Base-by-base conservation (phyloP, 2,329 filamentous ascomycete species). In the Apiospora saccharicola region DNA sequence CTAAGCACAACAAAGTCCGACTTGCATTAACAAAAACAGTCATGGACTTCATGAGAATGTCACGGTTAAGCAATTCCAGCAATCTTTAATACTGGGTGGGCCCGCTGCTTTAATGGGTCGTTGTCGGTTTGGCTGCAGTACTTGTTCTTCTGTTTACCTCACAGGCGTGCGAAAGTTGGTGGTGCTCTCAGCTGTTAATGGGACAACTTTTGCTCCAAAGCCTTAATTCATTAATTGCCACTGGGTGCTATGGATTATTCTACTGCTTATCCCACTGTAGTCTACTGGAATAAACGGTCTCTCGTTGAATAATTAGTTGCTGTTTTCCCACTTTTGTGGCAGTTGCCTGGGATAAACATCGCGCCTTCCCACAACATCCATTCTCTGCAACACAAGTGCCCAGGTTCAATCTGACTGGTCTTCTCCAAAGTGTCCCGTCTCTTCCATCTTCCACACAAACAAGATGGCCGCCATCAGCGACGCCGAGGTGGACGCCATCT, bases 191-290 rank as follows among this genome's bases (percentile, higher is more conserved):
- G n/a, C n/a, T 64, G 57, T 41, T 34, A 64, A 64, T 64, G 57
- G 57, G 34, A 64, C 22, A 64, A 41, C 57, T 41, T 30, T 30
- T 30, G 26, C 34, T 41, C 34, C 57, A 34, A 64, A 64, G 57
- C 57, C 57, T 34, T 64, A 64, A 64, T 64, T 64, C n/a, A 22
- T 3, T 37, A 64, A 64, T 64, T 64, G 57, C 57, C 57, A 64
- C 57, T 64, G 57, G 53, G 16, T 61, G 53, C 26, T 61, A 37
- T 22, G 24, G 34, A 41, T 13, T 64, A 34, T 16, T 16, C 57
- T 37, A n/a, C 30, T 64, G 57, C 57, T 64, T 64, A 64, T 64
- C 57, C 41, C 57, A 64, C 57, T n/a, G 10, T n/a, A 3, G 13
- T 64, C 30, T 8, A 64, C 41, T 64, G 34, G 22, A n/a, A n/a